Evolutionary conservation across 345 rosid species (phyloP).

Genomic region (Moricandia moricandioides): DNA sequence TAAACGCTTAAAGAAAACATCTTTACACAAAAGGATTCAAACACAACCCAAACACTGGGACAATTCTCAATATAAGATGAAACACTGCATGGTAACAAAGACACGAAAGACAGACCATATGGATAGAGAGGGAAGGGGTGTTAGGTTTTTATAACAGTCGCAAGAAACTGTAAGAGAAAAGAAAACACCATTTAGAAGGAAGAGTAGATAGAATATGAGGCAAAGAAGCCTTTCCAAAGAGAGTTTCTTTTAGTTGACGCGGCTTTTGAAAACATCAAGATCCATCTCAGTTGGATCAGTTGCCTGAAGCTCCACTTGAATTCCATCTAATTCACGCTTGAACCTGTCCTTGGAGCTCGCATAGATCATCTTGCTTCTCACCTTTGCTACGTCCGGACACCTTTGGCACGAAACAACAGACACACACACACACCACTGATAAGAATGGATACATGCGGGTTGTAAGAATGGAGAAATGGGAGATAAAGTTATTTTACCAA

Average conservation of each 20-base stretch:
- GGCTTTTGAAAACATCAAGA: slow-evolving; percentile 59
- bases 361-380: slow-evolving; percentile 65
- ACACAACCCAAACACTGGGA: slow-evolving; percentile 13
- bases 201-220: slow-evolving; percentile 20
- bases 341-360: slow-evolving; percentile 65
- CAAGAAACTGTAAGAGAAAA: slow-evolving; percentile 32
- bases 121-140: slow-evolving; percentile 33
- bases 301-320: slow-evolving; percentile 61
- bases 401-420: slow-evolving; percentile 21
- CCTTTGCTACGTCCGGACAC: slow-evolving; percentile 57
- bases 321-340: slow-evolving; percentile 58
- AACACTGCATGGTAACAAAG: slow-evolving; percentile 13
- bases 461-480: not conserved
- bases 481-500: slow-evolving; percentile 27
- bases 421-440: no score
- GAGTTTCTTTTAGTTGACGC: slow-evolving; percentile 37
- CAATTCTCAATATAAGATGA: slow-evolving; percentile 8
- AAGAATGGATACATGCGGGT: no score
- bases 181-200: slow-evolving; percentile 22
- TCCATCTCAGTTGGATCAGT: slow-evolving; percentile 67
- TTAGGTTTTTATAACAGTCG: slow-evolving; percentile 31
- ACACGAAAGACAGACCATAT: slow-evolving; percentile 31
- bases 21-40: slow-evolving; percentile 12
- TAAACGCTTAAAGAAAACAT: not conserved
- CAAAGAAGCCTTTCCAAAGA: slow-evolving; percentile 14